A percentile compares a stretch with the other conserved stretches of the same genome.
These are phyloP conservation scores for Talaromyces funiculosus DNA, from an alignment of 2,329 filamentous ascomycete genomes.

Conservation along the genomic window DNA sequence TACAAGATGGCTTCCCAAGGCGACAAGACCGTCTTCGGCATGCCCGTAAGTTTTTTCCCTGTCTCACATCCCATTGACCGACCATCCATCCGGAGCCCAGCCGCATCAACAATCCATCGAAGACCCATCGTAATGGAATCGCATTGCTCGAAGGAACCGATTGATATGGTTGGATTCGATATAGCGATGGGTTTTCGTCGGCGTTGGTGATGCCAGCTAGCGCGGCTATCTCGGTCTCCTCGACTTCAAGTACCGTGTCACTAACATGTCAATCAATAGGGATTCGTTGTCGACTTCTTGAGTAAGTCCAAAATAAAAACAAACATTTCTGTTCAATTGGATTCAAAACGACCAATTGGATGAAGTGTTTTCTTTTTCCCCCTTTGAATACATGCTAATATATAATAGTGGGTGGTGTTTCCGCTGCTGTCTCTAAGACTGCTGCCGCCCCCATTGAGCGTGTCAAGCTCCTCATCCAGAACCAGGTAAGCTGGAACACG, in stretches of 20 bases:
- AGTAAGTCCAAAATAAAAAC: constrained; percentile 63
- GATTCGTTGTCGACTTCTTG: constrained; percentile 97
- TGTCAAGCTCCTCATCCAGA: constrained; percentile 99
- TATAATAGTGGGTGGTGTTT: constrained; percentile 92
- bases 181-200: constrained; percentile 7
- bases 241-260: constrained; percentile 9
- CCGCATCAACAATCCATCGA: constrained; percentile 10
- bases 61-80: constrained; percentile 3
- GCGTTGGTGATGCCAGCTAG: constrained; percentile 9
- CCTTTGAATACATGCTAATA: neutral
- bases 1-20: constrained; percentile 44
- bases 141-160: neutral
- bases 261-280: constrained; percentile 48
- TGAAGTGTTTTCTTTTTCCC: neutral
- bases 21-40: constrained; percentile 52
- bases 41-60: constrained; percentile 39
- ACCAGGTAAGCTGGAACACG: constrained; percentile 71
- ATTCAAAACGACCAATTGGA: neutral
- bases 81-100: constrained; percentile 6
- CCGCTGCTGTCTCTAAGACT: constrained; percentile 99
- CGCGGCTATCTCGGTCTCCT: neutral
- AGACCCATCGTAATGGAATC: constrained; percentile 8
- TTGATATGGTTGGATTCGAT: neutral
- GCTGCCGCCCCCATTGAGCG: constrained; percentile 99
- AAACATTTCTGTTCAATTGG: neutral